These are phyloP conservation scores for Colletotrichum falcatum DNA, from an alignment of 2,329 filamentous ascomycete genomes.

Conservation along the genomic window DNA sequence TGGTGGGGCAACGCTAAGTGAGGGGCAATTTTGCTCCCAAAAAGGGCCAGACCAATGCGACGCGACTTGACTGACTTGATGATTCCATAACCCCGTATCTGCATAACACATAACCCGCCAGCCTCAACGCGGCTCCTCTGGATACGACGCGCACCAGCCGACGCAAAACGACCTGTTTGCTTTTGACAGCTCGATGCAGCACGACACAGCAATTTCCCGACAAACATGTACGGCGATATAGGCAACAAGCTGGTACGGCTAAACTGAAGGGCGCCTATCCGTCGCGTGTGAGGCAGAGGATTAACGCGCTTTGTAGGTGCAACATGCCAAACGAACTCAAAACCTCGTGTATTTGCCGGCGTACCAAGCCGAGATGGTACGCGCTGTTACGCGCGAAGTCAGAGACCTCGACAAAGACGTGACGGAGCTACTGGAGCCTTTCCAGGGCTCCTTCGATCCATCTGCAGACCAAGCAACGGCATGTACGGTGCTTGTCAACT, in stretches of 20 bases:
- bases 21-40: constrained; percentile 32
- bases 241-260: constrained; percentile 82
- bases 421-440: constrained; percentile 81
- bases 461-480: constrained; percentile 84
- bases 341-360: constrained; percentile 87
- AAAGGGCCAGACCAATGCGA: constrained; percentile 38
- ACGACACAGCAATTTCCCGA: not conserved
- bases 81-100: not conserved
- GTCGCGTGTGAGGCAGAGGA: constrained; percentile 26
- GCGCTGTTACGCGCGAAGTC: constrained; percentile 88
- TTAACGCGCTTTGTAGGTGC: constrained; percentile 69
- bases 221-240: constrained; percentile 85
- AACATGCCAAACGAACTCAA: constrained; percentile 95
- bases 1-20: constrained; percentile 41
- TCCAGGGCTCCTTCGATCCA: constrained; percentile 87
- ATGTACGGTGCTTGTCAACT: constrained; percentile 90
- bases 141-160: constrained; percentile 3
- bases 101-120: constrained; percentile 8
- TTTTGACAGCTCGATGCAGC: not conserved
- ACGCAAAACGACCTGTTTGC: not conserved
- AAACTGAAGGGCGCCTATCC: not conserved
- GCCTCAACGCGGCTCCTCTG: not conserved
- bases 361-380: constrained; percentile 93
- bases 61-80: constrained; percentile 2
- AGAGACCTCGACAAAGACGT: constrained; percentile 93